Evolutionary conservation across 78 protist species (phyloP).

Genomic region (Polysphondylium violaceum): DNA sequence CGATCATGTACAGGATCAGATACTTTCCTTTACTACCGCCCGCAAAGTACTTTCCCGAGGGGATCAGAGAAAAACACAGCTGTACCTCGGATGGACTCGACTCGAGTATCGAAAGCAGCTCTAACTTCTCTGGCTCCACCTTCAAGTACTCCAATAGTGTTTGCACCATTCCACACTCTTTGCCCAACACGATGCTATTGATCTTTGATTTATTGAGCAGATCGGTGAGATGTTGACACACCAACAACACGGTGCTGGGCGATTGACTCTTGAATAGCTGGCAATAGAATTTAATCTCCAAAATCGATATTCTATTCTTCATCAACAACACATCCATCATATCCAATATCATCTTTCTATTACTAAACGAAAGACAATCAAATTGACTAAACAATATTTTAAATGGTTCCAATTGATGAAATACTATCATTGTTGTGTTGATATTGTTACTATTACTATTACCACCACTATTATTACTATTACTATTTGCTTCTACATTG

Average conservation of each 20-base stretch:
- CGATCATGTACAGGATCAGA: conserved; percentile 39
- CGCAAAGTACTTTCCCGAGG: conserved; percentile 16
- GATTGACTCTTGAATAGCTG: conserved; percentile 13
- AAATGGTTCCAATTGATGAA: conserved; percentile 79
- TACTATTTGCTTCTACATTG: not conserved
- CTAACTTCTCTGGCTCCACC: not conserved
- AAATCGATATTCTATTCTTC: conserved; percentile 34
- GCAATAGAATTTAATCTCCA: conserved; percentile 44
- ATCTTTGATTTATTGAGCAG: conserved; percentile 36
- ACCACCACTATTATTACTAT: not conserved
- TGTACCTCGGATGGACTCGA: not conserved
- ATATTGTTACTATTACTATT: not conserved
- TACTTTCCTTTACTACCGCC: not conserved
- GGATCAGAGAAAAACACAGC: conserved; percentile 32
- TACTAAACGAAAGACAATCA: conserved; percentile 20
- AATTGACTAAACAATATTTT: conserved; percentile 58
- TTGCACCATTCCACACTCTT: conserved; percentile 10
- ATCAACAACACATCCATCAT: conserved; percentile 75
- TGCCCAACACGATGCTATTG: conserved; percentile 11
- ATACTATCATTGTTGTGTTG: not conserved
- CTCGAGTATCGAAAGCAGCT: conserved; percentile 13
- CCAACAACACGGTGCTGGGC: conserved; percentile 73
- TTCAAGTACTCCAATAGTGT: not conserved
- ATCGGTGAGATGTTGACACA: conserved; percentile 65
- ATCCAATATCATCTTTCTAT: conserved; percentile 68